A percentile compares a stretch with the other conserved stretches of the same genome.
phyloP scores from a whole-genome alignment of 1,284 basidiomycete genomes.

The Moniliella sp. region DNA sequence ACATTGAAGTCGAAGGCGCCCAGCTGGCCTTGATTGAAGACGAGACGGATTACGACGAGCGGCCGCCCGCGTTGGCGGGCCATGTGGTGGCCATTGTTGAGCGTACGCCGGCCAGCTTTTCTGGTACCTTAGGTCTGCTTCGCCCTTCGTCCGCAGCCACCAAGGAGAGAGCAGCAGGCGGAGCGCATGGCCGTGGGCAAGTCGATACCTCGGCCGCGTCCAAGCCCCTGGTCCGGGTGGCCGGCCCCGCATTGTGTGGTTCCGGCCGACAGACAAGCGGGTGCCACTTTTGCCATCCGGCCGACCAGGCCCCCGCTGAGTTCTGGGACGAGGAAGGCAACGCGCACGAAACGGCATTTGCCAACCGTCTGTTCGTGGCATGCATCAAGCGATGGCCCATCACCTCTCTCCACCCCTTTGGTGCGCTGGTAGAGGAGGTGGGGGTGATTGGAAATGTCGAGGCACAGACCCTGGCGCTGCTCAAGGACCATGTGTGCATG shows the following conservation, averaged over 20 bases:
- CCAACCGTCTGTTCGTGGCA: constrained; percentile 65
- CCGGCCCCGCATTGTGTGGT: constrained; percentile 90
- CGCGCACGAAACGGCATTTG: constrained; percentile 60
- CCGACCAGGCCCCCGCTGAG: constrained; percentile 80
- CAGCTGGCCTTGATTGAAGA: constrained; percentile 88
- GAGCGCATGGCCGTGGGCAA: too few relatives aligned
- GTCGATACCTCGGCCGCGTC: neutral
- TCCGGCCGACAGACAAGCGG: too few relatives aligned
- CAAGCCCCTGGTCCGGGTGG: constrained; percentile 80
- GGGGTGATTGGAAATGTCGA: constrained; percentile 93
- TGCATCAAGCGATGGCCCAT: constrained; percentile 77
- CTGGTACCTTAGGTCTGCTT: constrained; percentile 78
- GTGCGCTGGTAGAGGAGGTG: constrained; percentile 87
- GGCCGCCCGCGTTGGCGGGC: constrained; percentile 44
- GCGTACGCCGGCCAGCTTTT: constrained; percentile 95
- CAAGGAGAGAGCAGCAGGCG: constrained; percentile 83
- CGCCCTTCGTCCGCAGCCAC: constrained; percentile 92
- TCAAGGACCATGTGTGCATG: constrained; percentile 79
- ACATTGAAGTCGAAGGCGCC: constrained; percentile 96
- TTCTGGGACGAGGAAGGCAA: constrained; percentile 75
- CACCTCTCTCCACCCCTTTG: constrained; percentile 93
- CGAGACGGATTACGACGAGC: constrained; percentile 60
- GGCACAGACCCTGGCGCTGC: constrained; percentile 82
- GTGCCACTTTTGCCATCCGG: too few relatives aligned
- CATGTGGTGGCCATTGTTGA: constrained; percentile 95